Percentiles rank a stretch among this genome's conserved stretches.
Evolutionary conservation across 768 basidiomycete genomes (phyloP).

Genomic region (Mycena olivaceomarginata): DNA sequence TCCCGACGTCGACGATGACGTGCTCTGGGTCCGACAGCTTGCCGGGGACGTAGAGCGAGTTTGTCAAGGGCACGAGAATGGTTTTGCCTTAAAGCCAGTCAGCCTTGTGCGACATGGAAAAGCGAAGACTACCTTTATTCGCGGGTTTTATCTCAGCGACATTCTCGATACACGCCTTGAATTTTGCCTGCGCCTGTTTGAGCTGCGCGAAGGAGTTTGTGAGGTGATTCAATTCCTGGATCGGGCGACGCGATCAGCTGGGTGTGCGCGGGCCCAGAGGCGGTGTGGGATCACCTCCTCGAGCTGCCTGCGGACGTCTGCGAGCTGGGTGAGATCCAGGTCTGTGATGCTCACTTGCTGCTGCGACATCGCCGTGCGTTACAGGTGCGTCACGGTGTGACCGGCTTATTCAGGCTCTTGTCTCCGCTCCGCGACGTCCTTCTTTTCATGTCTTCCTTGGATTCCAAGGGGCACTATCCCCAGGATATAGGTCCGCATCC

Average conservation of each 20-base stretch:
- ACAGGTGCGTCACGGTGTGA: conserved; percentile 22
- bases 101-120: conserved; percentile 3
- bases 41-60: conserved; percentile 96
- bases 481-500: conserved; percentile 71
- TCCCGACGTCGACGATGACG: conserved; percentile 96
- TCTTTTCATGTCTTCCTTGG: conserved; percentile 38
- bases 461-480: conserved; percentile 54
- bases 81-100: conserved; percentile 79
- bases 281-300: conserved; percentile 81
- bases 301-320: conserved; percentile 92
- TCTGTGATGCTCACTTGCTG: conserved; percentile 89
- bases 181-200: conserved; percentile 95
- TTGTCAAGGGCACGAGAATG: conserved; percentile 94
- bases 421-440: conserved; percentile 22
- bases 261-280: conserved; percentile 3
- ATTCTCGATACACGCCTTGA: conserved; percentile 90
- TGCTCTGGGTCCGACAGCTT: conserved; percentile 88
- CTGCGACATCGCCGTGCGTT: conserved; percentile 58
- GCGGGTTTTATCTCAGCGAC: conserved; percentile 83
- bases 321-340: conserved; percentile 89
- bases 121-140: conserved; percentile 71
- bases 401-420: conserved; percentile 20
- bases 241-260: conserved; percentile 24
- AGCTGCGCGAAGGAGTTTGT: conserved; percentile 95
- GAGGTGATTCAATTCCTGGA: conserved; percentile 93